These are phyloP conservation scores for Jackrogersella multiformis DNA, from an alignment of 495 filamentous ascomycete genomes.

Conservation along the genomic window DNA sequence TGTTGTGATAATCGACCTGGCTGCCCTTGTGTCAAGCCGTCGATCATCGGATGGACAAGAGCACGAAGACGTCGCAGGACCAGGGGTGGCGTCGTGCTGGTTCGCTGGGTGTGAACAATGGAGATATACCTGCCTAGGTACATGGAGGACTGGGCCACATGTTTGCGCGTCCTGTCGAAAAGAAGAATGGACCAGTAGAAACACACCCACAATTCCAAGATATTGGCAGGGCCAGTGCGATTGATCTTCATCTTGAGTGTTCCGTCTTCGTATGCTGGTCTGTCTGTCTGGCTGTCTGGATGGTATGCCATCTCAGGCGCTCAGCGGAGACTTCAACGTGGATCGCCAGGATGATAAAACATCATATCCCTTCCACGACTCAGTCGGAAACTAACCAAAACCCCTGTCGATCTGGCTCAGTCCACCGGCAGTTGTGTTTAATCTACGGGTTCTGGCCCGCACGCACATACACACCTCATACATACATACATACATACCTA, in stretches of 20 bases:
- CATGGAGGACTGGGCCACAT: neutral
- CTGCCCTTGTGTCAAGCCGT: slow-evolving; percentile 25
- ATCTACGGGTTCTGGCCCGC: neutral
- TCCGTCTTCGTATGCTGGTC: slow-evolving; percentile 17
- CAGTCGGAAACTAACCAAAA: slow-evolving; percentile 32
- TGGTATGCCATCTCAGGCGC: slow-evolving; percentile 7
- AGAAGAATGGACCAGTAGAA: neutral
- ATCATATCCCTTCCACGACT: slow-evolving; percentile 8
- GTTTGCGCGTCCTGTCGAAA: neutral
- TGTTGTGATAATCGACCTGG: slow-evolving; percentile 4
- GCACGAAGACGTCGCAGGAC: slow-evolving; percentile 29
- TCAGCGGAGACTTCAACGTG: slow-evolving; percentile 1
- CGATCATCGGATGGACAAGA: slow-evolving; percentile 26
- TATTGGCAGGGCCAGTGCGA: slow-evolving; percentile 8
- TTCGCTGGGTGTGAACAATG: slow-evolving; percentile 2
- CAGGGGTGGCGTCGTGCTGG: neutral
- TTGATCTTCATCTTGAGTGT: slow-evolving; percentile 38
- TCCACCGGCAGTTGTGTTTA: slow-evolving; percentile 25
- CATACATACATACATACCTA: too few species aligned
- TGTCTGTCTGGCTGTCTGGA: too few species aligned
- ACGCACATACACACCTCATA: too few species aligned
- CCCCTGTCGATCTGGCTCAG: slow-evolving; percentile 26
- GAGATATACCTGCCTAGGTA: neutral
- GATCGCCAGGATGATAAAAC: slow-evolving; percentile 36
- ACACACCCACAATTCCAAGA: neutral